Conservation (phyloP, 2,329 filamentous ascomycete species). For the Tolypocladium guangdongense region DNA sequence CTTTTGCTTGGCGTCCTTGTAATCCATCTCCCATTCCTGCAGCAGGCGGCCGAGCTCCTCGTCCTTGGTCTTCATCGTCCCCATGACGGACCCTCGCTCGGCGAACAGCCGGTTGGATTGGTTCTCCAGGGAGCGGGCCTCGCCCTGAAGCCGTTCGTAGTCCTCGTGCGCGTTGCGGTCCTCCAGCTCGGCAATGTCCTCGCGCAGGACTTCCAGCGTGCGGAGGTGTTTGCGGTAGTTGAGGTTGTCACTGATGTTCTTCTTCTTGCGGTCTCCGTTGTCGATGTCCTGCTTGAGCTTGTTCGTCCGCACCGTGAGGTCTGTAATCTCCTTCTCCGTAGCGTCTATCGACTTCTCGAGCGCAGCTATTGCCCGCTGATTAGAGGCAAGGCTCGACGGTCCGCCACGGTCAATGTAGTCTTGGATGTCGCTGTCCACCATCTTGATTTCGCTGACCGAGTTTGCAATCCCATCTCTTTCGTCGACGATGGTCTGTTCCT, state of each 20-base stretch:
- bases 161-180: constrained; percentile 74
- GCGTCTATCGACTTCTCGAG: constrained; percentile 56
- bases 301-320: constrained; percentile 61
- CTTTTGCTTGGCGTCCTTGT: constrained; percentile 67
- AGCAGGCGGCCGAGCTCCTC: constrained; percentile 63
- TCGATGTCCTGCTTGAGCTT: constrained; percentile 65
- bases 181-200: constrained; percentile 65
- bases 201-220: constrained; percentile 53
- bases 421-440: constrained; percentile 67
- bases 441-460: constrained; percentile 65
- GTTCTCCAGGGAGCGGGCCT: constrained; percentile 57
- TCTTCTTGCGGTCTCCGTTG: constrained; percentile 72
- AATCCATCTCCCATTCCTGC: constrained; percentile 74
- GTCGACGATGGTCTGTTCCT: constrained; percentile 60
- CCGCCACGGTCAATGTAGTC: constrained; percentile 71
- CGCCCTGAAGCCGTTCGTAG: constrained; percentile 59
- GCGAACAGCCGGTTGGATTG: constrained; percentile 60
- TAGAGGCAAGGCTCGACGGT: constrained; percentile 55
- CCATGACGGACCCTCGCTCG: constrained; percentile 63
- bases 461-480: constrained; percentile 62
- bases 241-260: constrained; percentile 81
- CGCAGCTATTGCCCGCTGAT: constrained; percentile 55
- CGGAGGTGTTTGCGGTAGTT: constrained; percentile 68
- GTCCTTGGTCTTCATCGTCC: constrained; percentile 75
- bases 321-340: constrained; percentile 56